Evolutionary conservation across 441 rosid genomes (phyloP).

Genomic region (Populus trichocarpa): DNA sequence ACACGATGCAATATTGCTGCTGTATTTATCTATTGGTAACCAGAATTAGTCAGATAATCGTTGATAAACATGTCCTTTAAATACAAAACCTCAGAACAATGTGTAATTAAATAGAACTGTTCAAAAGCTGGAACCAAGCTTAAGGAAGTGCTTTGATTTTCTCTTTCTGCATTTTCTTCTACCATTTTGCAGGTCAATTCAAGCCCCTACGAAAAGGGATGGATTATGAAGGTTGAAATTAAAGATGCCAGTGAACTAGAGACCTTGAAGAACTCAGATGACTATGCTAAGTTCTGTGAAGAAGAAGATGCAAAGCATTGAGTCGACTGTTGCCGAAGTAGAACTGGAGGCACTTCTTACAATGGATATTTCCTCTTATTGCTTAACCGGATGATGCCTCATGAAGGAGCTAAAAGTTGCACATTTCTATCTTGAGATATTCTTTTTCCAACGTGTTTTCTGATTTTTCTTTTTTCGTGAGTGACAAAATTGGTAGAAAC

Average conservation of each 20-base stretch:
- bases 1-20: not conserved
- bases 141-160: not conserved
- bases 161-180: not conserved
- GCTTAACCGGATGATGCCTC: not conserved
- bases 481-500: not conserved
- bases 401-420: not conserved
- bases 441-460: slow-evolving; percentile 12
- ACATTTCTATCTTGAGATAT: slow-evolving; percentile 11
- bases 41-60: not conserved
- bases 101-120: not conserved
- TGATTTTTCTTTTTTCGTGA: not conserved
- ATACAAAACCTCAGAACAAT: not conserved
- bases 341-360: not conserved
- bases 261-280: slow-evolving; percentile 68
- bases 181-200: slow-evolving; percentile 60
- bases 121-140: not conserved
- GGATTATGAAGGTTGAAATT: slow-evolving; percentile 81
- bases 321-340: slow-evolving; percentile 9
- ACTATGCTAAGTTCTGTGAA: slow-evolving; percentile 79
- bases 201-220: slow-evolving; percentile 77
- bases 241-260: slow-evolving; percentile 48
- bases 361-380: not conserved
- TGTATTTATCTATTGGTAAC: not conserved
- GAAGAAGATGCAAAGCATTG: slow-evolving; percentile 81
- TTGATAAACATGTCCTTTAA: not conserved